These are phyloP conservation scores for Podosphaera xanthii DNA, from an alignment of 2,329 filamentous ascomycete genomes.

Conservation along the genomic window DNA sequence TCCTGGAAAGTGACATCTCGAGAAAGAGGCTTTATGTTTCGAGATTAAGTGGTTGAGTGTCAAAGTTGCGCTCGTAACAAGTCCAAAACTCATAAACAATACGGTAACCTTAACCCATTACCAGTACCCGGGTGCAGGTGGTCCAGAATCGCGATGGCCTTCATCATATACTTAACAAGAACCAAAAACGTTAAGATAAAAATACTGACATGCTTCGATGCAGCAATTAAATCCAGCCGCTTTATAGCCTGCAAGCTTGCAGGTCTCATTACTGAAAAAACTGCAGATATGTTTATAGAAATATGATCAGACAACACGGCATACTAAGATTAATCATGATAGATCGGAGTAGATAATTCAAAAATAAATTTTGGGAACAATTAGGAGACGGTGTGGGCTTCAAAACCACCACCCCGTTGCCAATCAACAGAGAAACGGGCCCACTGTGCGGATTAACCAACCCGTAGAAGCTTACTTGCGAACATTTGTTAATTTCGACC, in stretches of 20 bases:
- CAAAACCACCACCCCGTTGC: background rate
- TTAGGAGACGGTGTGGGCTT: background rate
- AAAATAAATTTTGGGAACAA: background rate
- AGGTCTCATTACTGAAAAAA: background rate
- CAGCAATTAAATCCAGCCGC: background rate
- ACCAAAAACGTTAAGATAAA: background rate
- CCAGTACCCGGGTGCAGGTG: background rate
- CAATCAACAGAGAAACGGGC: background rate
- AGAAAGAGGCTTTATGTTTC: background rate
- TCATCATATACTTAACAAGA: background rate
- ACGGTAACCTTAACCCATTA: too few species aligned
- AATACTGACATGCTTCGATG: background rate
- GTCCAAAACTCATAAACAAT: too few species aligned
- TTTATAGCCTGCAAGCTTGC: background rate
- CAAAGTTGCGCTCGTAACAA: background rate
- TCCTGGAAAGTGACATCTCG: background rate
- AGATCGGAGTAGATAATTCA: too few species aligned
- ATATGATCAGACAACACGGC: background rate
- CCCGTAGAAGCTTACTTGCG: constrained; percentile 1
- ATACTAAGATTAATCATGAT: too few species aligned
- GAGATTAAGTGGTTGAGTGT: background rate
- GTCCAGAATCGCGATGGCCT: background rate
- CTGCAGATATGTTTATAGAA: background rate
- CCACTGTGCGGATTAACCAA: constrained; percentile 1
- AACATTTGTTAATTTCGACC: constrained; percentile 2